These are phyloP conservation scores for Hygrocybe punicea DNA, from an alignment of 768 basidiomycete genomes.

Conservation along the genomic window DNA sequence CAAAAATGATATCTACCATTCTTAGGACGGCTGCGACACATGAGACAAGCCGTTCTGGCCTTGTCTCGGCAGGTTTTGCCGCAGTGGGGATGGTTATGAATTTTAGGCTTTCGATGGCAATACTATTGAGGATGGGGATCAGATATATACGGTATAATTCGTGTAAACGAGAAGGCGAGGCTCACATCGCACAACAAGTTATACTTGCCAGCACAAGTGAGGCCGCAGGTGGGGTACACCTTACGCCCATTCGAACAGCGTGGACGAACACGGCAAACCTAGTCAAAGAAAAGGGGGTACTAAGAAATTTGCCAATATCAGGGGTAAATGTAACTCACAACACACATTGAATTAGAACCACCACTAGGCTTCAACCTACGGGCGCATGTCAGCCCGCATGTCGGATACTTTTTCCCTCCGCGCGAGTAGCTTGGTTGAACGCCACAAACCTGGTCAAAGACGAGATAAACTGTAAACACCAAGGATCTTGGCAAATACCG, in stretches of 20 bases:
- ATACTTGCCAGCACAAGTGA: constrained; percentile 18
- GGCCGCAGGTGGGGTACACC: constrained; percentile 26
- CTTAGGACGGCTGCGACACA: constrained; percentile 22
- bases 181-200: neutral
- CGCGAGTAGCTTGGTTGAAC: neutral
- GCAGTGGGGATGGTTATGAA: constrained; percentile 20
- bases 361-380: neutral
- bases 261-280: neutral
- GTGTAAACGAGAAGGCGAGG: neutral
- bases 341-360: neutral
- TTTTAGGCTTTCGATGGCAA: neutral
- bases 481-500: too few relatives aligned
- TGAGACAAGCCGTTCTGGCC: constrained; percentile 24
- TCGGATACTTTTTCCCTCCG: neutral
- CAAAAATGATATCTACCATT: constrained; percentile 17
- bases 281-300: neutral
- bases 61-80: constrained; percentile 26
- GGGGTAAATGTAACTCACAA: too few relatives aligned
- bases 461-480: neutral
- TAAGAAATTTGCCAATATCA: too few relatives aligned
- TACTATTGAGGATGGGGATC: neutral
- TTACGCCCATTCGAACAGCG: constrained; percentile 18
- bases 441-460: neutral
- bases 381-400: neutral
- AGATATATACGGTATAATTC: neutral